Base-by-base conservation (phyloP, 208 protist species). In the Entamoeba nuttalli region DNA sequence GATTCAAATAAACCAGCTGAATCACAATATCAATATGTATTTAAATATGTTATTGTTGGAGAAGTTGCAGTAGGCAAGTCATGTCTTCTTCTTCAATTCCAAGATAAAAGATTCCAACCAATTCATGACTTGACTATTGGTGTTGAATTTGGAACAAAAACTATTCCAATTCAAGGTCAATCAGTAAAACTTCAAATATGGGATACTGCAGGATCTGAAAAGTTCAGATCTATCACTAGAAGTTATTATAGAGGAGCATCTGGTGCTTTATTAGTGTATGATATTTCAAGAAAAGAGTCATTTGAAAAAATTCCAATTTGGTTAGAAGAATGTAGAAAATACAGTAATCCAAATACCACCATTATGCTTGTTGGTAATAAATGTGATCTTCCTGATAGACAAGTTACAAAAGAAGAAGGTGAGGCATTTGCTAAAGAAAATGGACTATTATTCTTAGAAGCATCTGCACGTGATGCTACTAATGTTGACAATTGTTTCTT, bases 361-460 rank as follows among this genome's bases (percentile, higher is more conserved):
- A 99, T 99, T 95, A 99, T 99, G 98, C 97, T 99, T 2, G 98
- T 99, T 95, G 99, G 99, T 62, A 99, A 99, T 97, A 99, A 99
- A 96, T 98, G 98, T 95, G 99, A 99, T 96, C 96, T 99, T 3
- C 84, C 98, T 98, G n/a, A 93, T 9, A 53, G 57, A 51, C 21
- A 95, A 50, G 96, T 99, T 51, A 97, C 97, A 9, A 96, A 96
- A 0, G 98, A 99, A 96, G 99, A 99, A 96, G 99, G 98, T 30
- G 97, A 98, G 96, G 95, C 96, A 21, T 99, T 99, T 97, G 99
- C 99, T 7, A 96, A 97, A 7, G 97, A 98, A 95, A 97, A 99
- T 95, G 98, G 98, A 52, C 97, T 99, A 0, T 95, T 99, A 4
- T 99, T 99, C 96, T 98, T 99, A 95, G 99, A 99, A 96, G 99